Evolutionary conservation across 805 yeast genomes (phyloP), one percentile per base, ranked within the genome.

Genomic region (Teunomyces kruisii): DNA sequence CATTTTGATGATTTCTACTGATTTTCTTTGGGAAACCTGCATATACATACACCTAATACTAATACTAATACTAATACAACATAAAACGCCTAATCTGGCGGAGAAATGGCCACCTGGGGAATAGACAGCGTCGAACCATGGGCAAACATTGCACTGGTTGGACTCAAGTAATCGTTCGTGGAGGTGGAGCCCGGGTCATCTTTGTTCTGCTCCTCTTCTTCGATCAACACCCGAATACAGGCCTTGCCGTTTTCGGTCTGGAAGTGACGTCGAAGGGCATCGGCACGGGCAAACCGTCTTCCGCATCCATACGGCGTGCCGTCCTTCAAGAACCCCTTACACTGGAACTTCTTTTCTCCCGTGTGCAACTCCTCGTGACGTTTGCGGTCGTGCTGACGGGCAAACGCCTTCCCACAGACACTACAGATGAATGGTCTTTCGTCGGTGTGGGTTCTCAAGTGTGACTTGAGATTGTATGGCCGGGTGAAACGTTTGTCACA

Each of bases 401-500:
- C 77, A 57, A 87, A 87, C 0, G 91, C 87, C 61, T 86, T 86
- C 4, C 88, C 89, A 66, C 95, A 87, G 3, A 79, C 74, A 10
- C 76, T 70, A 64, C 96, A 87, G 6, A 80, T 72, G 57, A 80
- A 87, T 5, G 94, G 95, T 43, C 90, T 68, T 57, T 87, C 95
- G 58, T 86, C 86, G 0, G 95, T 86, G 61, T 88, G 99, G 0
- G 98, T 92, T 47, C 97, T 73, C 58, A 87, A 70, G 66, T 92
- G 99, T 0, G 96, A 88, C 54, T 92, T 88, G 53, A 92, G 72
- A 60, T 94, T 94, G 64, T 94, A 94, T 0, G 97, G 96, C 44
- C 98, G 70, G 1, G 98, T 92, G 62, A 92, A 92, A 40, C 84
- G 71, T 65, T 89, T 90, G 32, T 83, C 90, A 65, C 99, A 92